Evolutionary conservation across 805 yeast species (phyloP), one percentile per base, ranked within the genome.

Genomic region (Wickerhamiella siamensis): DNA sequence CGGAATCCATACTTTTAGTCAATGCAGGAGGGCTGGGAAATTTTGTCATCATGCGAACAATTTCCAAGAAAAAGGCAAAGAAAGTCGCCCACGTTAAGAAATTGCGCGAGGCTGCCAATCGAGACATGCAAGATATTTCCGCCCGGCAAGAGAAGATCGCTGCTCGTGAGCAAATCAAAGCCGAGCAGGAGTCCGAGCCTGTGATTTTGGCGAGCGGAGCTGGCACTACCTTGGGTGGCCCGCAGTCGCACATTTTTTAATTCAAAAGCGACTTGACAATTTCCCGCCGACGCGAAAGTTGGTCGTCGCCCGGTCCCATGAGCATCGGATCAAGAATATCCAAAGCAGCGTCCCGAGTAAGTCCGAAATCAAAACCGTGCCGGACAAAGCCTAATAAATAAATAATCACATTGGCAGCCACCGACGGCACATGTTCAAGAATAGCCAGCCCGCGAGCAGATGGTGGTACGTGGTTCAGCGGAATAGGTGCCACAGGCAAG

Each of bases 211-310:
- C 27, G 10, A 31, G 20, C 14, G 40, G 44, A 4, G 42, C 43
- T 2, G 56, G 56, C 24, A 51, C 55, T 4, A 50, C 54, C 1
- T 41, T 52, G 1, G 56, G 56, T 3, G 53, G 52, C 9, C 48
- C 52, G 3, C 42, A 39, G 34, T 49, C 53, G 3, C 56, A 52
- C 38, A 22, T 44, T 4, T 50, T 50, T 47, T 50, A 49, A 48
- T 24, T 32, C 27, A 34, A 14, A 4, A 34, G 26, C 37, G 37
- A 34, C 8, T 17, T 16, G 3, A 34, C 10, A 14, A 34, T 18
- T 3, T 17, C 37, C 4, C 27, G n/a, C 17, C 37, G 3, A 15
- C 16, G 16, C 10, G 19, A 21, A 3, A 15, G 19, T 16, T 38
- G 21, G 29, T 24, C 24, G 16, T 16, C 27, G 14, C 32, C 31